These are phyloP conservation scores for Marvania coccoides DNA, from an alignment of 139 green algal genomes.

Conservation along the genomic window DNA sequence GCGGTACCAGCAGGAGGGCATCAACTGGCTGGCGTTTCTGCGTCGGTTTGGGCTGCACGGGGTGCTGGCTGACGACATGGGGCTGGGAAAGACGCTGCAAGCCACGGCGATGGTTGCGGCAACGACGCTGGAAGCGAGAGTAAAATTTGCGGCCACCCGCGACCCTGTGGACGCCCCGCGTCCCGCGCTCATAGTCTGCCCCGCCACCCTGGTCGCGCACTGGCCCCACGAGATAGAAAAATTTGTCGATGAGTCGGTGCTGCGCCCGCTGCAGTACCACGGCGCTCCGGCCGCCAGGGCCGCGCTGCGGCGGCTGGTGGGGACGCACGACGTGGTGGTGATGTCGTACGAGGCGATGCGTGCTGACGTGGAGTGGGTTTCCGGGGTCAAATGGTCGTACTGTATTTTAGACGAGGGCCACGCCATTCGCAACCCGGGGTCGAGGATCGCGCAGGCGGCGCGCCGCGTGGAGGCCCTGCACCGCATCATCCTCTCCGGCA, in stretches of 20 bases:
- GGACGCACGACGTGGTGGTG: constrained; percentile 57
- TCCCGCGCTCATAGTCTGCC: constrained; percentile 84
- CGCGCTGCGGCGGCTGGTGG: constrained; percentile 16
- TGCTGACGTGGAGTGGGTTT: constrained; percentile 70
- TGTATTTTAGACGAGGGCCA: constrained; percentile 95
- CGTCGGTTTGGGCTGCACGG: constrained; percentile 87
- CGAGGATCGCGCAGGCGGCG: constrained; percentile 50
- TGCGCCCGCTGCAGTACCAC: constrained; percentile 45
- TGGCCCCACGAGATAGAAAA: constrained; percentile 83
- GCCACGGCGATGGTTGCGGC: constrained; percentile 68
- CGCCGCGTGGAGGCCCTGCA: constrained; percentile 52
- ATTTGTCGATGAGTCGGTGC: constrained; percentile 38
- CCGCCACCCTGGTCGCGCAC: constrained; percentile 87
- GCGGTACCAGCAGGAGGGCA: constrained; percentile 89
- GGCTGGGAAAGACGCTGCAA: constrained; percentile 76
- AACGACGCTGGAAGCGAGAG: constrained; percentile 10
- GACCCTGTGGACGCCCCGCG: not conserved
- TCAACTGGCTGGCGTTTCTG: constrained; percentile 97
- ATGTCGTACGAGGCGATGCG: constrained; percentile 86
- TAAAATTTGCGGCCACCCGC: not conserved
- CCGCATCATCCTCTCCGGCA: constrained; percentile 84
- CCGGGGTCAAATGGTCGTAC: constrained; percentile 67
- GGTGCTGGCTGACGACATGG: constrained; percentile 96
- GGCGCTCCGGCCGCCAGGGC: constrained; percentile 46
- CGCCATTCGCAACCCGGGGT: constrained; percentile 83